phyloP scores from a whole-genome alignment of 108 stramenopile species.

The Cylindrotheca fusiformis region DNA sequence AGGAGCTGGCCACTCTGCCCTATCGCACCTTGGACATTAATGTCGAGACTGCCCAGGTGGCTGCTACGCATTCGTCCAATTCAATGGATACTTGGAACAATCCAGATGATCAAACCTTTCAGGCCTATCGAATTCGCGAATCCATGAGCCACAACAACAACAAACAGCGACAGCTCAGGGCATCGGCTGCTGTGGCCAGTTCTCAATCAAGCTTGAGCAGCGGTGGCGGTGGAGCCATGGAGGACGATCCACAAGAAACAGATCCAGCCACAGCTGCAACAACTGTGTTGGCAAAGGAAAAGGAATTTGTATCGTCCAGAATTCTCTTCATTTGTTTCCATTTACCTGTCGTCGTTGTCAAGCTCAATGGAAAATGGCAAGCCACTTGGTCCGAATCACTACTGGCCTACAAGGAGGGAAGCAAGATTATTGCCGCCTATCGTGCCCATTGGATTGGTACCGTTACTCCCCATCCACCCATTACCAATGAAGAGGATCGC shows the following conservation, averaged over 20 bases:
- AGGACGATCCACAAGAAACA: slow-evolving; percentile 41
- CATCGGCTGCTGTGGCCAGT: slow-evolving; percentile 1
- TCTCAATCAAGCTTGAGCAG: slow-evolving; percentile 20
- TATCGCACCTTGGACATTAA: slow-evolving; percentile 71
- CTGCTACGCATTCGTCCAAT: not conserved
- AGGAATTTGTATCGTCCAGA: slow-evolving; percentile 13
- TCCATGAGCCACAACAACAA: slow-evolving; percentile 14
- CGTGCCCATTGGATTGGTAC: slow-evolving; percentile 94
- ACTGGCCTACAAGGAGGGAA: slow-evolving; percentile 87
- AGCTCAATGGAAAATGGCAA: slow-evolving; percentile 60
- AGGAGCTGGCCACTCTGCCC: slow-evolving; percentile 41
- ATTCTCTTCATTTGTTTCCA: slow-evolving; percentile 96
- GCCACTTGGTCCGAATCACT: slow-evolving; percentile 94
- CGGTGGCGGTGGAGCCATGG: slow-evolving; percentile 3
- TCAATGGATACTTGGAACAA: slow-evolving; percentile 69
- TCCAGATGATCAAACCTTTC: slow-evolving; percentile 63
- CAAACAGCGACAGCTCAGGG: not conserved
- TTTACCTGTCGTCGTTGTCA: slow-evolving; percentile 86
- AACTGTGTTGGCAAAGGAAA: not conserved
- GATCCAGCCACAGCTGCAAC: slow-evolving; percentile 12
- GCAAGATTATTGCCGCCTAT: slow-evolving; percentile 61
- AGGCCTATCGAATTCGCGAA: slow-evolving; percentile 53
- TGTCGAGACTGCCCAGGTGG: slow-evolving; percentile 26
- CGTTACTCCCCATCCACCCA: slow-evolving; percentile 67
- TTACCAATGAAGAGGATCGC: slow-evolving; percentile 66